A percentile compares a stretch with the other conserved stretches of the same genome.
Conservation (phyloP, 306 rosid genomes). For the Canavalia gladiata region DNA sequence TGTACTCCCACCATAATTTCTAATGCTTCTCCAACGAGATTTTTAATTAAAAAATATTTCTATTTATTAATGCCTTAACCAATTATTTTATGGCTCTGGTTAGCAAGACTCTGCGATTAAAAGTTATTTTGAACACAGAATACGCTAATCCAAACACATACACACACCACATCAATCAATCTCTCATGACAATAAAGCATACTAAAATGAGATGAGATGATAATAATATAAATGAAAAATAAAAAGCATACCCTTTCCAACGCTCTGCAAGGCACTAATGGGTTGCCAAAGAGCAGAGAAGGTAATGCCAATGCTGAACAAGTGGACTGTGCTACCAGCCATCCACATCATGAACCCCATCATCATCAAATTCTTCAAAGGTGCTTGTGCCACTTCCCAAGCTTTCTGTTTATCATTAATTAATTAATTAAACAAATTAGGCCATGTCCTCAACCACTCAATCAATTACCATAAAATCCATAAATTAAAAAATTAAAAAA, state of each 20-base stretch:
- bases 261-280: conserved; percentile 88
- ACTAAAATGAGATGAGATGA: too few relatives aligned
- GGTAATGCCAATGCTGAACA: conserved; percentile 97
- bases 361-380: conserved; percentile 94
- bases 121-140: background rate
- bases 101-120: too few relatives aligned
- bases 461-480: background rate
- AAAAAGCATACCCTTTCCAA: conserved; percentile 75
- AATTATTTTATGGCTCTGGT: too few relatives aligned
- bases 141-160: background rate
- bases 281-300: conserved; percentile 99
- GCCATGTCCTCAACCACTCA: background rate
- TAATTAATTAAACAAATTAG: too few relatives aligned
- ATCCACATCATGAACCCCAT: conserved; percentile 99
- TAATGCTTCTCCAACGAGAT: too few relatives aligned
- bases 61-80: too few relatives aligned
- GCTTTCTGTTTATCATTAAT: conserved; percentile 74
- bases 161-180: background rate
- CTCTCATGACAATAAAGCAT: background rate
- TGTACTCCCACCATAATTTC: too few relatives aligned
- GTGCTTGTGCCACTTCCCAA: conserved; percentile 99
- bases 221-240: too few relatives aligned
- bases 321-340: conserved; percentile 97
- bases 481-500: background rate
- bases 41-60: too few relatives aligned